Evolutionary conservation across 108 stramenopile genomes (phyloP).

Genomic region (Mediolabrus comicus): DNA sequence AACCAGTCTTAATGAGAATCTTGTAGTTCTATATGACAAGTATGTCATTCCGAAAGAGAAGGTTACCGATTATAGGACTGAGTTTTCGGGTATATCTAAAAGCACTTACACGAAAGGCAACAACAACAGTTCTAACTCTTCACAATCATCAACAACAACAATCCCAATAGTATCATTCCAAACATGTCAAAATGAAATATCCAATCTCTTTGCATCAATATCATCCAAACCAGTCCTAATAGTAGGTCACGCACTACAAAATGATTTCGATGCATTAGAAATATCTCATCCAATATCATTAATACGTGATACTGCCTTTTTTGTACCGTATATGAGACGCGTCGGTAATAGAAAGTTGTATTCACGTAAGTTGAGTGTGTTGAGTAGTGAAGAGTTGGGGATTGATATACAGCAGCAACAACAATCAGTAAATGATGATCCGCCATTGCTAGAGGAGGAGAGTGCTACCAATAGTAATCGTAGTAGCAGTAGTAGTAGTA

Average conservation of each 20-base stretch:
- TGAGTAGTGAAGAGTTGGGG: constrained; percentile 47
- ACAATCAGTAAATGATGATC: background rate
- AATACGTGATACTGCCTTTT: constrained; percentile 45
- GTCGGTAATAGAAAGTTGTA: constrained; percentile 27
- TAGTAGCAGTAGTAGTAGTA: background rate
- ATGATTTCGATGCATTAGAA: constrained; percentile 55
- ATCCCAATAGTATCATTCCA: constrained; percentile 47
- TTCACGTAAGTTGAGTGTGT: constrained; percentile 36
- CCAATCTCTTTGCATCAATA: constrained; percentile 33
- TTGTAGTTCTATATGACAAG: constrained; percentile 47
- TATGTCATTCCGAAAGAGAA: constrained; percentile 43
- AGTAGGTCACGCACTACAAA: constrained; percentile 49
- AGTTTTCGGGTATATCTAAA: constrained; percentile 48
- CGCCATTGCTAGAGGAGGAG: background rate
- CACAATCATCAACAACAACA: no score
- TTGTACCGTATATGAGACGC: constrained; percentile 41
- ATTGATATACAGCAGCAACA: constrained; percentile 41
- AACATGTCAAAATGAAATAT: constrained; percentile 43
- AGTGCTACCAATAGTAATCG: background rate
- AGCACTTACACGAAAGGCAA: constrained; percentile 18
- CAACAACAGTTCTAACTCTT: no score
- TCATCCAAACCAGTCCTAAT: constrained; percentile 36
- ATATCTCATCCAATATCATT: constrained; percentile 39
- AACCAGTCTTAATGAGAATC: constrained; percentile 20
- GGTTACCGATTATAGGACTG: constrained; percentile 51